Percentiles rank a stretch among this genome's conserved stretches.
These are phyloP conservation scores for Xylaria sp. DNA, from an alignment of 2,329 filamentous ascomycete genomes.

Conservation along the genomic window DNA sequence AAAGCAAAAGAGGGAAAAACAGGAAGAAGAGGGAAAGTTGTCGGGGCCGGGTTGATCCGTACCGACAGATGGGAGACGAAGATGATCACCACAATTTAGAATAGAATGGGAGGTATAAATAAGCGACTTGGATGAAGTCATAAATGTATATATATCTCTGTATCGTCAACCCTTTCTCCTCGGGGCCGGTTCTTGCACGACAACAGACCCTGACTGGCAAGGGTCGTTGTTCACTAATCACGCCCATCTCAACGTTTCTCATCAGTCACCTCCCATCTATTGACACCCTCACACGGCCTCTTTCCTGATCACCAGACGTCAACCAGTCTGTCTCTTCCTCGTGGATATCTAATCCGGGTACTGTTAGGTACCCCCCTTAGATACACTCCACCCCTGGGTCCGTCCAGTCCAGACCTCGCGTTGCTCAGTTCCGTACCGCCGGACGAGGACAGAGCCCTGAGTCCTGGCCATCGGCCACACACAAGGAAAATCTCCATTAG, in stretches of 20 bases:
- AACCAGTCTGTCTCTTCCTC: too few relatives aligned
- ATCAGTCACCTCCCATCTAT: background rate
- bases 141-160: too few relatives aligned
- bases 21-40: constrained; percentile 5
- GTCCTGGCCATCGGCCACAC: background rate
- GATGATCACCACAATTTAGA: background rate
- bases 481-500: background rate
- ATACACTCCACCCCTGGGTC: too few relatives aligned
- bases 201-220: background rate
- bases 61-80: constrained; percentile 5
- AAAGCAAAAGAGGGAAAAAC: background rate
- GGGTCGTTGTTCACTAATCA: constrained; percentile 13
- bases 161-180: background rate
- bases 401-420: too few relatives aligned
- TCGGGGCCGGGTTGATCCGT: constrained; percentile 12
- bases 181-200: background rate
- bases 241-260: background rate
- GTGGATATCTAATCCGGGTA: too few relatives aligned
- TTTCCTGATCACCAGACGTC: too few relatives aligned
- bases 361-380: too few relatives aligned
- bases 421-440: background rate
- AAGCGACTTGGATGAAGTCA: background rate
- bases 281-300: background rate
- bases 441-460: background rate
- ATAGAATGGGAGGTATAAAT: constrained; percentile 2